phyloP scores from a whole-genome alignment of 768 basidiomycete genomes.

The Suillus subaureus region DNA sequence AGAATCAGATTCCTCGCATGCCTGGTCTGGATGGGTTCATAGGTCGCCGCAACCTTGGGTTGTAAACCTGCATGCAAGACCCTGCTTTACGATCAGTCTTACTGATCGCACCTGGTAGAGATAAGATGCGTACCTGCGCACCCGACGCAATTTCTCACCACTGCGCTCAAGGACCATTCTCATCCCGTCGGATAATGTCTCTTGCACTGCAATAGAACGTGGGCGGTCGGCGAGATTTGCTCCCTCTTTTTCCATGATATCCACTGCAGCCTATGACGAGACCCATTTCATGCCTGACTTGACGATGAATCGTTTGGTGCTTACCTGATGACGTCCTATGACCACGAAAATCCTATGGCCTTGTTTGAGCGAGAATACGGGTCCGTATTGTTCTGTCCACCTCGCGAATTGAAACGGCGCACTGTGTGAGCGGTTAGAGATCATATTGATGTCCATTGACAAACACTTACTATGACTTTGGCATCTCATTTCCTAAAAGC shows the following conservation, averaged over 20 bases:
- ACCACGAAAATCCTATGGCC: slow-evolving; percentile 32
- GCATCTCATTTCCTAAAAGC: slow-evolving; percentile 27
- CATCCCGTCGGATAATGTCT: slow-evolving; percentile 37
- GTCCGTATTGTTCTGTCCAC: slow-evolving; percentile 62
- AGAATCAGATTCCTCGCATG: background rate
- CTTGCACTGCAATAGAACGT: slow-evolving; percentile 35
- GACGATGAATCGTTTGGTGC: background rate
- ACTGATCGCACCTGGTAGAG: background rate
- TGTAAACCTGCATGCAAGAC: background rate
- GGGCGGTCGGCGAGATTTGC: slow-evolving; percentile 38
- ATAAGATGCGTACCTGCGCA: slow-evolving; percentile 5
- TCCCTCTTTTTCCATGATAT: slow-evolving; percentile 44
- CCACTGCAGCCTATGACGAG: slow-evolving; percentile 40
- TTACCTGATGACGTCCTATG: slow-evolving; percentile 25
- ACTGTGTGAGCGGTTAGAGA: background rate
- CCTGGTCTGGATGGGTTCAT: background rate
- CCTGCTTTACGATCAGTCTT: background rate
- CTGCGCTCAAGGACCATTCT: slow-evolving; percentile 27
- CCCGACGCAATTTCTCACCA: slow-evolving; percentile 34
- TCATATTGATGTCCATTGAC: background rate
- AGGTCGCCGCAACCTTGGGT: background rate
- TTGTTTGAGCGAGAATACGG: slow-evolving; percentile 56
- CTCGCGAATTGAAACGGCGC: slow-evolving; percentile 43
- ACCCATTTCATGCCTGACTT: background rate
- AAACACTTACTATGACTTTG: slow-evolving; percentile 27